A percentile compares a stretch with the other conserved stretches of the same genome.
phyloP scores from a whole-genome alignment of 768 basidiomycete genomes.

The Suillus subluteus region DNA sequence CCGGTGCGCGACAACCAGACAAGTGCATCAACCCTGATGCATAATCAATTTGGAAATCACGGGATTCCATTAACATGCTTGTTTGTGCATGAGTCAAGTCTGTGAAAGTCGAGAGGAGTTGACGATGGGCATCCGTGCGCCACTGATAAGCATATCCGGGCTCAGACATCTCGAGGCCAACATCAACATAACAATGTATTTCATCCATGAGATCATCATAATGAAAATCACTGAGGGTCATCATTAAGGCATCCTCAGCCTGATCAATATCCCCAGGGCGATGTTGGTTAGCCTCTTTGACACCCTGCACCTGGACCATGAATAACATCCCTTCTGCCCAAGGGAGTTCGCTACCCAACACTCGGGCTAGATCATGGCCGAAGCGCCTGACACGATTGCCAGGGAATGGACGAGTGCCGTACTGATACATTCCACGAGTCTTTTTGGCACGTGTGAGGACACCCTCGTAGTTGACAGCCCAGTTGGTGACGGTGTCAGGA shows the following conservation, averaged over 20 bases:
- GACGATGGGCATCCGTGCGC: background rate
- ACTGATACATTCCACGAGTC: background rate
- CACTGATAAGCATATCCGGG: background rate
- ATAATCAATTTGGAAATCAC: slow-evolving; percentile 29
- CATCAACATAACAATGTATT: background rate
- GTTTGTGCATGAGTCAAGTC: slow-evolving; percentile 7
- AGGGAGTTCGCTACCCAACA: background rate
- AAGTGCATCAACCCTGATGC: slow-evolving; percentile 32
- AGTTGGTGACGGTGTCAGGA: slow-evolving; percentile 4
- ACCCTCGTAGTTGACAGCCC: slow-evolving; percentile 6
- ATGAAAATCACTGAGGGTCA: background rate
- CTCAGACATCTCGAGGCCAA: slow-evolving; percentile 5
- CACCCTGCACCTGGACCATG: background rate
- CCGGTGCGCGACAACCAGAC: slow-evolving; percentile 35
- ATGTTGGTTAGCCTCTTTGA: slow-evolving; percentile 7
- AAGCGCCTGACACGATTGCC: background rate
- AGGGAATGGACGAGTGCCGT: background rate
- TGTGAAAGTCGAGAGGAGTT: background rate
- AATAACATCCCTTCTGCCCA: slow-evolving; percentile 7
- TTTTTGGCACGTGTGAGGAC: slow-evolving; percentile 1
- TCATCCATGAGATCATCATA: background rate
- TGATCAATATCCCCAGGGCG: background rate
- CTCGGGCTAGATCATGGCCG: background rate
- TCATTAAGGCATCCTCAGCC: background rate
- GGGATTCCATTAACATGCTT: slow-evolving; percentile 23